These are phyloP conservation scores for Termitomyces sp. DNA, from an alignment of 1,284 basidiomycete genomes.

Conservation along the genomic window DNA sequence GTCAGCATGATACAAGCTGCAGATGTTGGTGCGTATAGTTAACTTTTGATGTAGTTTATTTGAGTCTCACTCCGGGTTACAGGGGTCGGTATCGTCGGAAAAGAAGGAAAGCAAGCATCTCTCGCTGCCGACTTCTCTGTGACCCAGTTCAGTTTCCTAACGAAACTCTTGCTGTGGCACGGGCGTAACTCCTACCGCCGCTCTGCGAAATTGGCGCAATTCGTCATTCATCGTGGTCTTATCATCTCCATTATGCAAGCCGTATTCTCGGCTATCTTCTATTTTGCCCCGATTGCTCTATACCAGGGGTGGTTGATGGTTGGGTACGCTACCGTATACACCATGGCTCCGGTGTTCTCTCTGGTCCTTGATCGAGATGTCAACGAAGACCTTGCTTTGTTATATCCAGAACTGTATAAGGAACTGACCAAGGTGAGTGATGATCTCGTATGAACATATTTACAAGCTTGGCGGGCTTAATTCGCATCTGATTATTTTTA, in stretches of 20 bases:
- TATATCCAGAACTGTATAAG: conserved; percentile 98
- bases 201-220: conserved; percentile 95
- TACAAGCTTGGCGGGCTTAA: not conserved
- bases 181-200: conserved; percentile 98
- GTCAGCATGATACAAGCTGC: conserved; percentile 96
- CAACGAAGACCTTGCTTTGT: conserved; percentile 88
- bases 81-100: conserved; percentile 98
- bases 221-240: conserved; percentile 96
- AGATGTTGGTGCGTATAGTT: conserved; percentile 73
- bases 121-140: conserved; percentile 98
- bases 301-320: conserved; percentile 99
- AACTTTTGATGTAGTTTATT: not conserved
- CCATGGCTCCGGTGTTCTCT: conserved; percentile 98
- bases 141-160: conserved; percentile 92
- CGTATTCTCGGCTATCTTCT: conserved; percentile 96
- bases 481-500: conserved; percentile 26
- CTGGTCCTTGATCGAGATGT: conserved; percentile 95
- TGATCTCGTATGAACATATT: conserved; percentile 15
- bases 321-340: conserved; percentile 97
- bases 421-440: conserved; percentile 82
- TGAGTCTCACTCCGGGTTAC: conserved; percentile 1
- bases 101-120: conserved; percentile 98
- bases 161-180: conserved; percentile 94
- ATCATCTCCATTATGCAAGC: conserved; percentile 98
- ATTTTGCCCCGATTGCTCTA: conserved; percentile 96